phyloP scores from a whole-genome alignment of 306 rosid genomes.

The Quercus alba region DNA sequence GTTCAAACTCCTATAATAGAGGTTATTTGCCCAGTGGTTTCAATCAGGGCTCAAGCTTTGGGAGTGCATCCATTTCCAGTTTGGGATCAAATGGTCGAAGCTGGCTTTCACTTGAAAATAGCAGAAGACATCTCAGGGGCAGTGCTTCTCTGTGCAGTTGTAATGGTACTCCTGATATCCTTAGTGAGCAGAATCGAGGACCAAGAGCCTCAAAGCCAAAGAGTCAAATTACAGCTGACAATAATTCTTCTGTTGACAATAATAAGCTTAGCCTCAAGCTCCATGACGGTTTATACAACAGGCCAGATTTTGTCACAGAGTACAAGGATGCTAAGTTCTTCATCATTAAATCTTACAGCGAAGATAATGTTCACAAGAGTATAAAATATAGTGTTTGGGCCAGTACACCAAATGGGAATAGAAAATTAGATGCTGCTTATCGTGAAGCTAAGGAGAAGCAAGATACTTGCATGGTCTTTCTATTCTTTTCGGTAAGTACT shows the following conservation, averaged over 20 bases:
- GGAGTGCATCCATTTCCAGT: constrained; percentile 33
- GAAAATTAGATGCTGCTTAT: constrained; percentile 78
- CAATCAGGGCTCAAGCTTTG: constrained; percentile 60
- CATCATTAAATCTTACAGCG: constrained; percentile 85
- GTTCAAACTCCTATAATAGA: constrained; percentile 61
- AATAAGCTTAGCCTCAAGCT: constrained; percentile 39
- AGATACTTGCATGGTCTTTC: constrained; percentile 67
- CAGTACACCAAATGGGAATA: constrained; percentile 87
- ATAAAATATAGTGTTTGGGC: constrained; percentile 93
- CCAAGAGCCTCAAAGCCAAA: constrained; percentile 83
- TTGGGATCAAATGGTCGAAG: constrained; percentile 40
- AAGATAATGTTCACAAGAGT: constrained; percentile 90
- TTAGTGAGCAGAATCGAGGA: constrained; percentile 80
- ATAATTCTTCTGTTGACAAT: constrained; percentile 44
- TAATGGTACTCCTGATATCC: constrained; percentile 70
- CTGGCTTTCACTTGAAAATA: constrained; percentile 54
- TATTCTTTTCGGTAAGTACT: constrained; percentile 66
- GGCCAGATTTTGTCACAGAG: constrained; percentile 59
- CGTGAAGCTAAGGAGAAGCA: constrained; percentile 67
- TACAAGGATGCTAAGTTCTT: constrained; percentile 70
- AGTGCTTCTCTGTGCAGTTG: constrained; percentile 57
- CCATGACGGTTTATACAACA: constrained; percentile 53
- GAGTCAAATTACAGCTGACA: constrained; percentile 48
- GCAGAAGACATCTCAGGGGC: constrained; percentile 52
- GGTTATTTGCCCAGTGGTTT: constrained; percentile 49